These are phyloP conservation scores for Lachnellula cervina DNA, from an alignment of 2,329 filamentous ascomycete genomes.

Conservation along the genomic window DNA sequence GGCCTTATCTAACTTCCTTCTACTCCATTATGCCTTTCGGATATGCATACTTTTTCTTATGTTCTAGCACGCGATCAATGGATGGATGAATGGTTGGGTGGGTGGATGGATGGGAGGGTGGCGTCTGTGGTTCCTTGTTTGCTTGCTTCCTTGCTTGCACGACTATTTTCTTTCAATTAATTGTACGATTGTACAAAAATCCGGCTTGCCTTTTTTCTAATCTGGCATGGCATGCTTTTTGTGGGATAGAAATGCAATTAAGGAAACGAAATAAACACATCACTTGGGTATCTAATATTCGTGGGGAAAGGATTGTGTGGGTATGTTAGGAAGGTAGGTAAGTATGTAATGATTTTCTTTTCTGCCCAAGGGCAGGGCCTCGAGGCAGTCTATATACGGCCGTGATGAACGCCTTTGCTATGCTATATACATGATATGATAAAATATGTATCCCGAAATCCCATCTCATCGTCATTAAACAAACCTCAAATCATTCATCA, in stretches of 20 bases:
- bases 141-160: background rate
- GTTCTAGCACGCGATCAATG: background rate
- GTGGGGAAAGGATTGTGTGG: too few relatives aligned
- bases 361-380: background rate
- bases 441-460: background rate
- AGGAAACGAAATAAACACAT: background rate
- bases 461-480: conserved; percentile 3
- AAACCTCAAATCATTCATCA: too few relatives aligned
- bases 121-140: background rate
- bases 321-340: background rate
- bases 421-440: conserved; percentile 10
- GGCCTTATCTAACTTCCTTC: background rate
- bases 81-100: background rate
- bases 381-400: background rate
- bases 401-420: background rate
- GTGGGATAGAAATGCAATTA: background rate
- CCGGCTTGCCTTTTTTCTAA: background rate
- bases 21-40: background rate
- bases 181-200: background rate
- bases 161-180: background rate
- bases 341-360: background rate
- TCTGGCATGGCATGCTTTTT: background rate
- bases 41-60: background rate
- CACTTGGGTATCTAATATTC: too few relatives aligned
- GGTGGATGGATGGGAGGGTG: background rate